Evolutionary conservation across 345 rosid species (phyloP).

Genomic region (Dipteronia sinensis): DNA sequence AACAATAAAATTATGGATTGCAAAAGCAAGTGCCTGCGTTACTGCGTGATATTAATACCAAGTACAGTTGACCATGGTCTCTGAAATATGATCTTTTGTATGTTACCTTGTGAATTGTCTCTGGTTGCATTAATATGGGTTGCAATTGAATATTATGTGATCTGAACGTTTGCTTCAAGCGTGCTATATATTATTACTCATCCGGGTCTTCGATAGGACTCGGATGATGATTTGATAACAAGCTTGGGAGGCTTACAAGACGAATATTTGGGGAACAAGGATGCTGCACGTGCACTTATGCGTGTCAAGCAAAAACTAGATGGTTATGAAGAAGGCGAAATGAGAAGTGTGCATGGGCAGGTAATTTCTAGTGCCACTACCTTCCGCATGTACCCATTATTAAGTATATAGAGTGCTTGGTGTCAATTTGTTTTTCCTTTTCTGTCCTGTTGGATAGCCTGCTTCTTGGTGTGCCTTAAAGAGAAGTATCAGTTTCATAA

Average conservation of each 20-base stretch:
- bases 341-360: constrained; percentile 95
- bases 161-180: background rate
- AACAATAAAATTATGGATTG: background rate
- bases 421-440: background rate
- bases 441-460: background rate
- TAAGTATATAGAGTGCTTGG: background rate
- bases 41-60: background rate
- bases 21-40: background rate
- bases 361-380: constrained; percentile 35
- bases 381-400: background rate
- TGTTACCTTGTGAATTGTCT: background rate
- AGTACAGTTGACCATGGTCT: background rate
- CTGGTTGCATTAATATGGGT: background rate
- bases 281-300: constrained; percentile 90
- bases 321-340: constrained; percentile 96
- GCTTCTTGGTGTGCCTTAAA: background rate
- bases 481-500: background rate
- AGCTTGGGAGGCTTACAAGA: constrained; percentile 70
- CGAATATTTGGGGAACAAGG: constrained; percentile 88
- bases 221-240: constrained; percentile 62
- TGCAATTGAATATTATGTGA: background rate
- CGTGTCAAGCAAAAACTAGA: constrained; percentile 95
- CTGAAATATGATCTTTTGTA: background rate
- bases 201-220: constrained; percentile 50
- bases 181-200: background rate